Conservation (phyloP, 2,329 filamentous ascomycete species). For the Aspergillus vadensis region DNA sequence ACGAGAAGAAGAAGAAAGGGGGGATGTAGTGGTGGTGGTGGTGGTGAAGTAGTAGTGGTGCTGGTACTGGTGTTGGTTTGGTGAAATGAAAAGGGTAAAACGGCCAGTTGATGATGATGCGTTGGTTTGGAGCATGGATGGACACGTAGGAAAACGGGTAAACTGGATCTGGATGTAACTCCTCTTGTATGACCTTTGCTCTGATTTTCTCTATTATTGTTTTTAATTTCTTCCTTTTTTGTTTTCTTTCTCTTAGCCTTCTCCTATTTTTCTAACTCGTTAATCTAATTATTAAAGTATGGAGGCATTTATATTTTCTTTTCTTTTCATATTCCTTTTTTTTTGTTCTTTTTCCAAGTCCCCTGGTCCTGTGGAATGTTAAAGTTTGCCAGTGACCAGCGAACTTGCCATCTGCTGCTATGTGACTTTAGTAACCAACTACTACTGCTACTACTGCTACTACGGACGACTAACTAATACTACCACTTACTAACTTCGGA, state of each 20-base stretch:
- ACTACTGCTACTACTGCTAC: too few species aligned
- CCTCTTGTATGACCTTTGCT: constrained; percentile 2
- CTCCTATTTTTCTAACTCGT: background rate
- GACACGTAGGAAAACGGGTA: constrained; percentile 6
- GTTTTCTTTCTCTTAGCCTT: background rate
- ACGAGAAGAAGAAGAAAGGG: background rate
- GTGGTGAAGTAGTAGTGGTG: background rate
- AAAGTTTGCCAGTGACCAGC: background rate
- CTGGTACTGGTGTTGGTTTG: too few species aligned
- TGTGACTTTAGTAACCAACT: too few species aligned
- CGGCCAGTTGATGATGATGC: background rate
- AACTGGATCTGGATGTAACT: background rate
- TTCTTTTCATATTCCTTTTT: background rate
- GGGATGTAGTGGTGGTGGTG: background rate
- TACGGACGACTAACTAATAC: too few species aligned
- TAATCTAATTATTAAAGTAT: background rate
- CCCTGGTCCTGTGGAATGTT: background rate
- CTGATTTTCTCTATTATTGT: background rate
- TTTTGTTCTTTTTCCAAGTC: background rate
- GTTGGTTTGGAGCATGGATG: background rate
- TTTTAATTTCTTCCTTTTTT: background rate
- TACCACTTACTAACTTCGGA: too few species aligned
- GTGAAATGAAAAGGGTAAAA: background rate
- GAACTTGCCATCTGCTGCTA: background rate
- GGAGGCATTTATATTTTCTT: background rate